Evolutionary conservation across 176 grass and related monocot species (phyloP), one percentile per base, ranked within the genome.

Genomic region (Chrysopogon serrulatus): DNA sequence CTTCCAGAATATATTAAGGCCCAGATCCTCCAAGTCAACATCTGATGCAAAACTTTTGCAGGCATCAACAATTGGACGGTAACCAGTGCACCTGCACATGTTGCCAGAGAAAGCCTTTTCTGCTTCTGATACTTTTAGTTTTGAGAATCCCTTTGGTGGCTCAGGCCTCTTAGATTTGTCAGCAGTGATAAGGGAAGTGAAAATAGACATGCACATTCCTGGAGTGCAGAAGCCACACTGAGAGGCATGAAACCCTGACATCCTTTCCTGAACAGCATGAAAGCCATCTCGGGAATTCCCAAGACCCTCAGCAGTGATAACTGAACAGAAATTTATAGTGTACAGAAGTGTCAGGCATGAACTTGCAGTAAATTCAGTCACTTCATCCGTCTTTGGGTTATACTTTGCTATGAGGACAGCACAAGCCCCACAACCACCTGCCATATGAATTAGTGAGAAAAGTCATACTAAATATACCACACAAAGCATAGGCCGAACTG

Each of bases 141-240:
- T 97, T 62, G 91, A 93, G 75, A 97, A 97, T 3, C 91, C 94
- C 34, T 84, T 73, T 37, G 56, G 84, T 65, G 91, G 86, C n/a
- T 93, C 84, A 47, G 89, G 86, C 63, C 82, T 86, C 18, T 81
- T 86, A 13, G 84, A 84, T 86, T 91, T 97, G 73, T 93, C 94
- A 6, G 94, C 91, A 81, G 90, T 93, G 21, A 90, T 45, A 81
- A 97, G 94, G 44, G 91, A 88, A 36, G 91, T 87, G 63, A 96
- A 93, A 49, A 93, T 90, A 39, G 94, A 96, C 91, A 97, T 97
- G 77, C 91, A 97, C 94, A 97, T 97, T 47, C 91, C 94, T 40
- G 94, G 91, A 34, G 94, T 93, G 81, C 94, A 97, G 64, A 97
- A 97, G 6, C 94, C 94, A 66, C 94, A 97, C 14, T 93, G 94